Evolutionary conservation across 495 filamentous ascomycete species (phyloP).

Genomic region (Penicillium tannophilum): DNA sequence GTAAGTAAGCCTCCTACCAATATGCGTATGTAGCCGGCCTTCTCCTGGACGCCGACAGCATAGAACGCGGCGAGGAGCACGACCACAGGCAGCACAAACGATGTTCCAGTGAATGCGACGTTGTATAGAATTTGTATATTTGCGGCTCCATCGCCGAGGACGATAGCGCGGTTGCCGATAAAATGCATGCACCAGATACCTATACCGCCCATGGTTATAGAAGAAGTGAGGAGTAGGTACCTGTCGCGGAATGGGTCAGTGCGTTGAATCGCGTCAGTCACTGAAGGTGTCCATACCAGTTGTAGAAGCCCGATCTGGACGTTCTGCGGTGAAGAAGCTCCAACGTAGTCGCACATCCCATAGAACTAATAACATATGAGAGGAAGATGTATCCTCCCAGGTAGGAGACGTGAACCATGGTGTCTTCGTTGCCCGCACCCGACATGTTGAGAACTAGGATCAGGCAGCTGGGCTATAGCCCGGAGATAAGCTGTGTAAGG

Average conservation of each 20-base stretch:
- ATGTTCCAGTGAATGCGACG: conserved; percentile 69
- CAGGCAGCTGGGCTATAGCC: conserved; percentile 1
- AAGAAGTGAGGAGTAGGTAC: conserved; percentile 69
- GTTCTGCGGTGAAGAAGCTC: conserved; percentile 81
- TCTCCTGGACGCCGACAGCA: conserved; percentile 58
- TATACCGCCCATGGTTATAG: conserved; percentile 78
- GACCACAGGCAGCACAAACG: conserved; percentile 77
- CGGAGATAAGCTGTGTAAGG: not conserved
- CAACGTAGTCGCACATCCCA: conserved; percentile 76
- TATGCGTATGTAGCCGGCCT: conserved; percentile 58
- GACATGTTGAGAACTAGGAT: conserved; percentile 22
- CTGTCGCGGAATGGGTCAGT: conserved; percentile 39
- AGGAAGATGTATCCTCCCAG: conserved; percentile 65
- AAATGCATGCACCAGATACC: conserved; percentile 89
- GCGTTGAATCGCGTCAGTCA: not conserved
- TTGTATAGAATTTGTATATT: conserved; percentile 74
- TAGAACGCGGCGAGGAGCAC: conserved; percentile 75
- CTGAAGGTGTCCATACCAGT: conserved; percentile 54
- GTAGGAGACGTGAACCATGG: conserved; percentile 45
- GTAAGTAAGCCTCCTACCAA: conserved; percentile 64
- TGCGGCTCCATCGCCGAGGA: conserved; percentile 61
- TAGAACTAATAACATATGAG: conserved; percentile 75
- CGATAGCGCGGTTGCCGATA: conserved; percentile 79
- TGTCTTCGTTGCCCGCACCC: conserved; percentile 10
- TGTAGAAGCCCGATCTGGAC: conserved; percentile 64